These are phyloP conservation scores for Cercophora newfieldiana DNA, from an alignment of 495 filamentous ascomycete species.

Conservation along the genomic window DNA sequence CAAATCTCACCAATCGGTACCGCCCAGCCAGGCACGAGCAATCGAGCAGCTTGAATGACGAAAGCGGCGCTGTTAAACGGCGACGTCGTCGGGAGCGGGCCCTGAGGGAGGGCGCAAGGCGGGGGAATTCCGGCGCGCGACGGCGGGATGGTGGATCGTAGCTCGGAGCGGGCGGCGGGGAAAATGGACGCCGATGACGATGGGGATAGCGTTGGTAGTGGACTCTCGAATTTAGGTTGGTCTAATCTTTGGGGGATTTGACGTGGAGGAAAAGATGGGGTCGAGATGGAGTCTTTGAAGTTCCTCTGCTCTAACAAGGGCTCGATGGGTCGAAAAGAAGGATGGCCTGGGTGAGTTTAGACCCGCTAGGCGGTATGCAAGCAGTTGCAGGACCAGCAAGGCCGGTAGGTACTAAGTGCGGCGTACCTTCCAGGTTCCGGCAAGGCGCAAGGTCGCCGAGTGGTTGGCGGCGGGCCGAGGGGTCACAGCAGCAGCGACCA, in stretches of 20 bases:
- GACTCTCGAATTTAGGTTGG: background rate
- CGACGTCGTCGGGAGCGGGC: background rate
- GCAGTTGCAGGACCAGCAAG: background rate
- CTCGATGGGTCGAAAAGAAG: conserved; percentile 5
- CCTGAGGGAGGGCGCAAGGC: background rate
- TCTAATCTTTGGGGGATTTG: background rate
- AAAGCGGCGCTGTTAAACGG: background rate
- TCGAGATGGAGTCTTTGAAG: background rate
- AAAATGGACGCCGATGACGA: background rate
- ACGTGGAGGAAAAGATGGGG: background rate
- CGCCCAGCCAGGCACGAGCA: background rate
- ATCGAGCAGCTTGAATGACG: background rate
- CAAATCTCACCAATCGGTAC: background rate
- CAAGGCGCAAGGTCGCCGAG: background rate
- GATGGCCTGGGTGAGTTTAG: background rate
- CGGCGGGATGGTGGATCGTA: background rate
- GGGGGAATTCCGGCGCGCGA: background rate
- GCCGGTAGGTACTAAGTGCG: background rate
- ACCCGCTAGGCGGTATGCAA: background rate
- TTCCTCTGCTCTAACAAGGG: background rate
- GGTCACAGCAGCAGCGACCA: conserved; percentile 10
- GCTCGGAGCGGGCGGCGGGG: background rate
- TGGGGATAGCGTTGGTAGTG: background rate
- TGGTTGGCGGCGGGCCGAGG: conserved; percentile 4
- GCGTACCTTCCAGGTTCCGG: background rate